Percentiles rank a stretch among this genome's conserved stretches.
These are phyloP conservation scores for Arctium lappa DNA, from an alignment of 129 eudicot species.

Conservation along the genomic window DNA sequence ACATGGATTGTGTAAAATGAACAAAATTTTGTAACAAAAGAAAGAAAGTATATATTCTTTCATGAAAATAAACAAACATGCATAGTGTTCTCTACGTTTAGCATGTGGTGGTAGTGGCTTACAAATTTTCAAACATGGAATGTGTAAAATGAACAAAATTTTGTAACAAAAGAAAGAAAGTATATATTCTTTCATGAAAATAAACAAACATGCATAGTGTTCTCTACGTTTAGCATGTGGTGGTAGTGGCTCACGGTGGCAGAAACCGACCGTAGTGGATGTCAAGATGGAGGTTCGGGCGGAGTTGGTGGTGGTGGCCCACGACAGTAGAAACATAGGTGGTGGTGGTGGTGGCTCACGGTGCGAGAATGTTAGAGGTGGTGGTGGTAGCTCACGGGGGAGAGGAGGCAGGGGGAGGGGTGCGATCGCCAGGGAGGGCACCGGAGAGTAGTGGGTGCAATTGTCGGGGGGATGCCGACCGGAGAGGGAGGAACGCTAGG, in stretches of 20 bases:
- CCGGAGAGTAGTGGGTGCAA: too few relatives aligned
- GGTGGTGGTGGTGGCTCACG: too few relatives aligned
- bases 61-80: conserved; percentile 50
- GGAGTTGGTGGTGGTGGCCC: too few relatives aligned
- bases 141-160: not conserved
- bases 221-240: conserved; percentile 83
- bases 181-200: not conserved
- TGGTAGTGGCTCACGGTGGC: conserved; percentile 67
- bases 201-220: conserved; percentile 68
- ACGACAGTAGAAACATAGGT: too few relatives aligned
- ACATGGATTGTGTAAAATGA: not conserved
- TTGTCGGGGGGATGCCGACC: too few relatives aligned
- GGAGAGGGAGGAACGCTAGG: too few relatives aligned
- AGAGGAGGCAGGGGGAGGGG: too few relatives aligned
- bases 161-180: not conserved
- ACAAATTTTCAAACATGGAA: conserved; percentile 39
- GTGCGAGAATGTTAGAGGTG: too few relatives aligned
- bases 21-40: not conserved
- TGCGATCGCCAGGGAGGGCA: too few relatives aligned
- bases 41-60: not conserved
- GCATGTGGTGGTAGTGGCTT: conserved; percentile 77
- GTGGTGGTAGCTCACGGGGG: too few relatives aligned
- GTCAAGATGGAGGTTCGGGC: too few relatives aligned
- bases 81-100: conserved; percentile 70
- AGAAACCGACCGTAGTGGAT: too few relatives aligned